phyloP scores from a whole-genome alignment of 1,284 basidiomycete genomes.

The Kwoniella shivajii region DNA sequence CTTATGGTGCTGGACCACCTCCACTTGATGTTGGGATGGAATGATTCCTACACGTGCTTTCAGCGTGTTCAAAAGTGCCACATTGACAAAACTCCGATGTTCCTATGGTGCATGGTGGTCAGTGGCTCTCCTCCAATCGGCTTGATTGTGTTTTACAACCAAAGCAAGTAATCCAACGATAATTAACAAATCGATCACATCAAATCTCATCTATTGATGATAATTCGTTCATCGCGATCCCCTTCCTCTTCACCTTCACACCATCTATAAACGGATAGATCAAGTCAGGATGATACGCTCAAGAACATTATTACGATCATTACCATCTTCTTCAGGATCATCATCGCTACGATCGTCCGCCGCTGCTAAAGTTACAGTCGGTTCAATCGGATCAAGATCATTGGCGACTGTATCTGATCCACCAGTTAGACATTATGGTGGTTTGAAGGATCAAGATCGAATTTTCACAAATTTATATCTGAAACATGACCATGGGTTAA shows the following conservation, averaged over 20 bases:
- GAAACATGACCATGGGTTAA: conserved; percentile 82
- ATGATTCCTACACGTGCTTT: too few relatives aligned
- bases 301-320: conserved; percentile 5
- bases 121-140: conserved; percentile 4
- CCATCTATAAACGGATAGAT: not conserved
- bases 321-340: conserved; percentile 1
- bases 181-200: too few relatives aligned
- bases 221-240: not conserved
- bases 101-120: not conserved
- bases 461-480: conserved; percentile 88
- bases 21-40: not conserved
- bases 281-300: conserved; percentile 9
- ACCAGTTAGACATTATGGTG: conserved; percentile 82
- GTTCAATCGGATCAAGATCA: conserved; percentile 25
- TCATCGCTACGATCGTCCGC: not conserved
- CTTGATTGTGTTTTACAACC: not conserved
- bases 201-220: not conserved
- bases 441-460: conserved; percentile 89
- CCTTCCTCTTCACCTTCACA: not conserved
- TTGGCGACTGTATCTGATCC: conserved; percentile 75
- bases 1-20: conserved; percentile 4
- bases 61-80: not conserved
- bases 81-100: not conserved
- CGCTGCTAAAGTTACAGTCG: not conserved
- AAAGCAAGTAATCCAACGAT: conserved; percentile 7